Conservation (phyloP, 2,329 filamentous ascomycete genomes). For the Botrytis fabae region DNA sequence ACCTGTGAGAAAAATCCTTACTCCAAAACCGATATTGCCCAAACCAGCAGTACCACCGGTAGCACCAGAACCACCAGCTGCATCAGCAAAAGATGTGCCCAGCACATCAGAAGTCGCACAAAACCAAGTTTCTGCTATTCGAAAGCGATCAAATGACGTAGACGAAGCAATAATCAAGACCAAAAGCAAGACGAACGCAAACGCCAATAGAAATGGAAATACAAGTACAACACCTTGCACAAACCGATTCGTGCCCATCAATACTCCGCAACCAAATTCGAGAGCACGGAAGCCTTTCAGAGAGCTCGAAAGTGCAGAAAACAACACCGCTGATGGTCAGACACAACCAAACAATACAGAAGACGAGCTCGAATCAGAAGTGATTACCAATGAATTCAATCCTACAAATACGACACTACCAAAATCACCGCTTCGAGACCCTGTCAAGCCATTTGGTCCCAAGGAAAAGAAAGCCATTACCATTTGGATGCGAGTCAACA, state of each 20-base stretch:
- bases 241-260: not conserved
- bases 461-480: not conserved
- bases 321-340: accelerated
- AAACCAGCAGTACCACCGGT: not conserved
- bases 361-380: not conserved
- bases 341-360: not conserved
- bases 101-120: not conserved
- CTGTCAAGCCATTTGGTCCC: not conserved
- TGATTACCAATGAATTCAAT: not conserved
- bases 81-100: not conserved
- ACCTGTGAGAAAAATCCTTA: not conserved
- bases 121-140: not conserved
- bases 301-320: not conserved
- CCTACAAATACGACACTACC: not conserved
- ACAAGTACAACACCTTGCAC: not conserved
- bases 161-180: not conserved
- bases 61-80: too few species aligned
- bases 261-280: not conserved
- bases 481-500: conserved; percentile 4
- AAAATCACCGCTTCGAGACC: not conserved
- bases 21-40: not conserved
- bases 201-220: not conserved
- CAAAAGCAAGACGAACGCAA: not conserved
- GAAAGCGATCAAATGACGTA: not conserved
- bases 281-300: not conserved